Evolutionary conservation across 108 stramenopile species (phyloP), one percentile per base, ranked within the genome.

Genomic region (Mediolabrus comicus): DNA sequence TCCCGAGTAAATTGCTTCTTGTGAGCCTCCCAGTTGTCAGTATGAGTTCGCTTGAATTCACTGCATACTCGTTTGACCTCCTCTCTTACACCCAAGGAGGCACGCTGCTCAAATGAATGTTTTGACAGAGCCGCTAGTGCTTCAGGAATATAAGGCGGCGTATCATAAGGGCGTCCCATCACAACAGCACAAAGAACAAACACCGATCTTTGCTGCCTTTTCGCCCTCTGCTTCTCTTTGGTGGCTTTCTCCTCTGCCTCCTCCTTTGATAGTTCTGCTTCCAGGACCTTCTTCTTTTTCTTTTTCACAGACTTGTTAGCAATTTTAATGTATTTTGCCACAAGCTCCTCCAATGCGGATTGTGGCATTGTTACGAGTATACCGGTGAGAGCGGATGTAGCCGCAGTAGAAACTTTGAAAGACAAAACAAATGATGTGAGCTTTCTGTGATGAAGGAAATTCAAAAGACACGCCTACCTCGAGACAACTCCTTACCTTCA

Each of bases 21-120:
- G 57, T 92, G 90, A n/a, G 83, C 72, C 56, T 87, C 91, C 95
- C 95, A 96, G 66, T 92, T 92, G 59, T 96, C 95, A 69, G 90
- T 92, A 62, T 96, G 95, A 4, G 95, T 96, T 31, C 89, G 71
- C 52, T 94, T 93, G 78, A 91, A 96, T 53, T 96, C 95, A 4
- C 88, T 85, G 57, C 91, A 92, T 35, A 87, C 87, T 60, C 88
- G 88, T 65, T 92, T 94, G 17, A 96, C 95, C 11, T 79, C 87
- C 53, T 96, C 92, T n/a, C 95, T 80, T n/a, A 96, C 89, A 19
- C 81, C 65, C 36, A 94, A 61, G 13, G 92, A 87, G 12, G 92
- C 95, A 60, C 83, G 81, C 27, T 83, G 77, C 63, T 96, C 92
- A 65, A 89, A 96, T 0, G 91, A 92, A 63, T 96, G 95, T 53